phyloP scores from a whole-genome alignment of 2,329 filamentous ascomycete species.

The Magnaporthiopsis incrustans region DNA sequence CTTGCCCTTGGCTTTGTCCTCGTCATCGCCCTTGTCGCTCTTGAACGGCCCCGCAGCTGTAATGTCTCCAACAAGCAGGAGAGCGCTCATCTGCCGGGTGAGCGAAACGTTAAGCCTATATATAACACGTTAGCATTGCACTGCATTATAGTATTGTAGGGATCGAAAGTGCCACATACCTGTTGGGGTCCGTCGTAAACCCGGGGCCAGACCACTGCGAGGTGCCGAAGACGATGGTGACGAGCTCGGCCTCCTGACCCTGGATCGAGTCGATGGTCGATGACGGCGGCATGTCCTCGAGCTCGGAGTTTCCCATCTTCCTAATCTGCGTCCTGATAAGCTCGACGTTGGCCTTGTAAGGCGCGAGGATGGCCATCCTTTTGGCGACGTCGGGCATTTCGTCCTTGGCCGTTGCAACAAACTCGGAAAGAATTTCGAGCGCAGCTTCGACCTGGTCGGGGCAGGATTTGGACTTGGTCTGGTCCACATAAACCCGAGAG shows the following conservation, averaged over 20 bases:
- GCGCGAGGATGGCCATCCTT: neutral
- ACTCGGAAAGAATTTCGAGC: neutral
- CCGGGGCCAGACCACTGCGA: neutral
- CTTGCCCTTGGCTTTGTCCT: too few relatives aligned
- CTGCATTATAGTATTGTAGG: neutral
- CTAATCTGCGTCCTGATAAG: neutral
- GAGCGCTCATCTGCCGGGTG: too few relatives aligned
- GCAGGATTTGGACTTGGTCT: neutral
- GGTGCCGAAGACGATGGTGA: neutral
- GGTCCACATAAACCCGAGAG: neutral
- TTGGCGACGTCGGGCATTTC: neutral
- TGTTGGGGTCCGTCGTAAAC: neutral
- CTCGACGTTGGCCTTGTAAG: neutral
- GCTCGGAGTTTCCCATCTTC: neutral
- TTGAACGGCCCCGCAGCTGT: too few relatives aligned
- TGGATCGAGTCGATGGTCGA: neutral
- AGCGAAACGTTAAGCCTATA: too few relatives aligned
- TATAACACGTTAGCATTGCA: too few relatives aligned
- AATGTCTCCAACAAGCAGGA: too few relatives aligned
- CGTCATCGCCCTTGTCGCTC: too few relatives aligned
- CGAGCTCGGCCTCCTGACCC: neutral
- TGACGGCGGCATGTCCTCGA: neutral
- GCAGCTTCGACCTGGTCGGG: neutral
- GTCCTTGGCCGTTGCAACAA: neutral
- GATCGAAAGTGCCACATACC: neutral